A percentile compares a stretch with the other conserved stretches of the same genome.
These are phyloP conservation scores for Stagonosporopsis cucurbitacearum DNA, from an alignment of 2,329 filamentous ascomycete species.

Conservation along the genomic window DNA sequence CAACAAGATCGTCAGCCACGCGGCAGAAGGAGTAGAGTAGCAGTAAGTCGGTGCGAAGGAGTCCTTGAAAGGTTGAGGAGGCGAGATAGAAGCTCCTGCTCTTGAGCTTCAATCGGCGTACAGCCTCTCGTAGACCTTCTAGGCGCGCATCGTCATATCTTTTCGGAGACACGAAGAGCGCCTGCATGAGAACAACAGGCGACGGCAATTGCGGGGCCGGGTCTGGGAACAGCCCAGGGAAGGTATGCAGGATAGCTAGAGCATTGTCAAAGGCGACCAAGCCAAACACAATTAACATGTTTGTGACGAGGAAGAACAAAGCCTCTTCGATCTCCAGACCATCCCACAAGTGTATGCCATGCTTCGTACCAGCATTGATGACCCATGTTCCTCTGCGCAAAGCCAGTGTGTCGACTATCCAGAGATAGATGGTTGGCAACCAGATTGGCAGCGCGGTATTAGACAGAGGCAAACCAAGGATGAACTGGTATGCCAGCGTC, in stretches of 20 bases:
- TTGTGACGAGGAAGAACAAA: conserved; percentile 74
- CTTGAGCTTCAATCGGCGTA: conserved; percentile 65
- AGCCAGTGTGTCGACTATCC: conserved; percentile 74
- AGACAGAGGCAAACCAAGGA: conserved; percentile 64
- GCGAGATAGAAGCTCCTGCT: conserved; percentile 78
- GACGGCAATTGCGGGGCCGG: conserved; percentile 57
- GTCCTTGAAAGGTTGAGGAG: conserved; percentile 71
- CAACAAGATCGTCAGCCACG: conserved; percentile 75
- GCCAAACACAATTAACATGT: conserved; percentile 72
- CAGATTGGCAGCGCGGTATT: conserved; percentile 66
- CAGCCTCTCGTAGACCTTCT: conserved; percentile 64
- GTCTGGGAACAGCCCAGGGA: conserved; percentile 63
- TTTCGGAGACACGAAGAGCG: conserved; percentile 57
- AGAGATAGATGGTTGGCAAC: conserved; percentile 72
- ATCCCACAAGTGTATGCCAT: conserved; percentile 67
- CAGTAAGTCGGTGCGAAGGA: conserved; percentile 71
- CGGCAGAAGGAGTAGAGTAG: conserved; percentile 77
- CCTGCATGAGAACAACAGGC: conserved; percentile 59
- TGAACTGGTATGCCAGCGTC: conserved; percentile 68
- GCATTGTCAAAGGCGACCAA: conserved; percentile 73
- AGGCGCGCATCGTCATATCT: conserved; percentile 66
- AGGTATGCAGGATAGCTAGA: conserved; percentile 68
- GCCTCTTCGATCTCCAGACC: conserved; percentile 76
- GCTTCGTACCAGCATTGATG: conserved; percentile 71
- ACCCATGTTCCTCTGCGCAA: conserved; percentile 73